Evolutionary conservation across 2,329 filamentous ascomycete species (phyloP).

Genomic region (Pseudogymnoascus sp.): DNA sequence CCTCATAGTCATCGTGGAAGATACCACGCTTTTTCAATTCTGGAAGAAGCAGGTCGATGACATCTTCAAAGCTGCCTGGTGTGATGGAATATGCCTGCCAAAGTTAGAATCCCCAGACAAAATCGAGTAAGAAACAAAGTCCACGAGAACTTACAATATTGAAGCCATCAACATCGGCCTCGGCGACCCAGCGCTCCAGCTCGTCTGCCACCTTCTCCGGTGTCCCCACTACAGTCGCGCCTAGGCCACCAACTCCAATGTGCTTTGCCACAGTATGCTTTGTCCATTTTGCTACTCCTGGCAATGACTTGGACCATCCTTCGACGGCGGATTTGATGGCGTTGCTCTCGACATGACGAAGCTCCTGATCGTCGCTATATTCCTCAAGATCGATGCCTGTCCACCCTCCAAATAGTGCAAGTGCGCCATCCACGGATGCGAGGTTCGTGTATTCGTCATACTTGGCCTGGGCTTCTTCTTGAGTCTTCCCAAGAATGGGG

Average conservation of each 20-base stretch:
- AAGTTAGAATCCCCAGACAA: constrained; percentile 18
- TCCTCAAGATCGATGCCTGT: constrained; percentile 58
- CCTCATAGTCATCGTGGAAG: constrained; percentile 46
- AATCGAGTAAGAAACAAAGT: constrained; percentile 23
- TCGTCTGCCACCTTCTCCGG: constrained; percentile 57
- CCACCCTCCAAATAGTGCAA: constrained; percentile 69
- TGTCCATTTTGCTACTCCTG: constrained; percentile 60
- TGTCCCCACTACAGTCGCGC: constrained; percentile 58
- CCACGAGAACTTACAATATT: constrained; percentile 51
- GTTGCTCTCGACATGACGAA: constrained; percentile 42
- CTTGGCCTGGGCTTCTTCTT: constrained; percentile 60
- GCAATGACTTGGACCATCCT: constrained; percentile 48
- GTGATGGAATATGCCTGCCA: constrained; percentile 50
- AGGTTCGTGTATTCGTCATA: constrained; percentile 54
- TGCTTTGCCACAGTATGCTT: constrained; percentile 63
- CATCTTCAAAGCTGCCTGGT: constrained; percentile 60
- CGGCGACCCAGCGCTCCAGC: constrained; percentile 58
- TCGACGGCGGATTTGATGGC: constrained; percentile 45
- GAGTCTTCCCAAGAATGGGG: constrained; percentile 56
- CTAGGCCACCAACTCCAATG: constrained; percentile 59
- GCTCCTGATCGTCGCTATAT: constrained; percentile 57
- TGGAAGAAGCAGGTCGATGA: constrained; percentile 57
- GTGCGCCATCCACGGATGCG: constrained; percentile 57
- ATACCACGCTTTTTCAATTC: constrained; percentile 53
- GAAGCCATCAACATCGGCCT: constrained; percentile 66